Percentiles rank a stretch among this genome's conserved stretches.
Conservation (phyloP, 192 early-diverging fungal genomes). For the Entophlyctis luteolus region DNA sequence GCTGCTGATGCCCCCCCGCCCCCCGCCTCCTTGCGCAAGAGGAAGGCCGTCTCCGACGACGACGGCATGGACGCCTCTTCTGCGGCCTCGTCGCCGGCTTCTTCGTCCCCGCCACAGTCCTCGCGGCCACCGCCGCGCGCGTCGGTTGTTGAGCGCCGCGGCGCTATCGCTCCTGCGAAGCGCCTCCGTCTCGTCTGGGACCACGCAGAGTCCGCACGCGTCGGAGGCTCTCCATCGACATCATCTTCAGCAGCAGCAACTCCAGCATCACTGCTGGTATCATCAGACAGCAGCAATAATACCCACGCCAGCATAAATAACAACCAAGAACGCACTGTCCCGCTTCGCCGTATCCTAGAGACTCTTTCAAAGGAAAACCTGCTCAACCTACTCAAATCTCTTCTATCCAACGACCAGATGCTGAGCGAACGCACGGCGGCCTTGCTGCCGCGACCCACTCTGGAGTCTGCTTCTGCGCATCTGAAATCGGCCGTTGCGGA, state of each 20-base stretch:
- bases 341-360: constrained; percentile 23
- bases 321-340: not conserved
- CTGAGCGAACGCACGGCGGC: constrained; percentile 66
- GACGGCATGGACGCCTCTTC: not conserved
- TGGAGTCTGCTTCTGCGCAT: constrained; percentile 64
- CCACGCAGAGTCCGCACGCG: not conserved
- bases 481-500: constrained; percentile 67
- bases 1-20: no score
- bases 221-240: not conserved
- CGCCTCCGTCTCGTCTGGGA: not conserved
- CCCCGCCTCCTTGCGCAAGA: no score
- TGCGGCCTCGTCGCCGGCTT: not conserved
- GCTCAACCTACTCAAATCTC: constrained; percentile 64
- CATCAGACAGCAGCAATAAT: no score
- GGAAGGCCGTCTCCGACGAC: not conserved
- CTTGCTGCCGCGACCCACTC: constrained; percentile 81
- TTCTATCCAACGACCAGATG: constrained; percentile 62
- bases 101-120: not conserved
- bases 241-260: not conserved
- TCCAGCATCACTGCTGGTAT: not conserved
- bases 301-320: not conserved
- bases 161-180: not conserved
- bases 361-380: constrained; percentile 71
- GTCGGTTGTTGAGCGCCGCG: not conserved
- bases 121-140: not conserved